These are phyloP conservation scores for Sonneratia caseolaris DNA, from an alignment of 345 rosid species.

Conservation along the genomic window DNA sequence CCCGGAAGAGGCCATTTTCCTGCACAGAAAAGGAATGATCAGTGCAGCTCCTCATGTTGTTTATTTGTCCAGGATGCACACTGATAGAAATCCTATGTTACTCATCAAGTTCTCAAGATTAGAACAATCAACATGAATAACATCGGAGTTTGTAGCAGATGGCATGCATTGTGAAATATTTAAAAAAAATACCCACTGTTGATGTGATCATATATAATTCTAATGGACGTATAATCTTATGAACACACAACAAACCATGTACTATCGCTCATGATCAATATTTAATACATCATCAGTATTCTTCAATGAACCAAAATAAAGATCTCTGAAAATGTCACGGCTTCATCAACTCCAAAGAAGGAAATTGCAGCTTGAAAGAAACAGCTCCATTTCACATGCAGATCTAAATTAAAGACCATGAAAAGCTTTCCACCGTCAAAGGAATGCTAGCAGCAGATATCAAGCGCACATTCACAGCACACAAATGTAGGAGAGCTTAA, in stretches of 20 bases:
- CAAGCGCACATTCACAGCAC: background rate
- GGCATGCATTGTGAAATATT: no score
- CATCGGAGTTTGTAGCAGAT: no score
- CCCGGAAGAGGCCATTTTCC: slow-evolving; percentile 57
- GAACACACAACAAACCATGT: background rate
- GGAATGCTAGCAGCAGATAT: background rate
- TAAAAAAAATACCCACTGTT: no score
- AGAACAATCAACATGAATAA: no score
- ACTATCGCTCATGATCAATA: background rate
- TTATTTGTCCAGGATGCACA: no score
- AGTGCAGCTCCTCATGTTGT: no score
- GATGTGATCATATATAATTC: no score
- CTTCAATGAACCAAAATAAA: background rate
- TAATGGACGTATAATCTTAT: no score
- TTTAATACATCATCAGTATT: background rate
- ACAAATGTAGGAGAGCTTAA: background rate
- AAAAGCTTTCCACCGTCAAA: background rate
- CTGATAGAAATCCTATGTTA: no score
- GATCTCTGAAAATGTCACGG: background rate
- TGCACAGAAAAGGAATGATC: slow-evolving; percentile 4
- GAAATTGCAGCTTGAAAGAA: background rate
- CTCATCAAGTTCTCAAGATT: no score
- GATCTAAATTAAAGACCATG: background rate
- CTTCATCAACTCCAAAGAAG: background rate
- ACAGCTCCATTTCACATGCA: background rate